Evolutionary conservation across 2,329 filamentous ascomycete genomes (phyloP), one percentile per base, ranked within the genome.

Genomic region (Dactylellina parvicollis): DNA sequence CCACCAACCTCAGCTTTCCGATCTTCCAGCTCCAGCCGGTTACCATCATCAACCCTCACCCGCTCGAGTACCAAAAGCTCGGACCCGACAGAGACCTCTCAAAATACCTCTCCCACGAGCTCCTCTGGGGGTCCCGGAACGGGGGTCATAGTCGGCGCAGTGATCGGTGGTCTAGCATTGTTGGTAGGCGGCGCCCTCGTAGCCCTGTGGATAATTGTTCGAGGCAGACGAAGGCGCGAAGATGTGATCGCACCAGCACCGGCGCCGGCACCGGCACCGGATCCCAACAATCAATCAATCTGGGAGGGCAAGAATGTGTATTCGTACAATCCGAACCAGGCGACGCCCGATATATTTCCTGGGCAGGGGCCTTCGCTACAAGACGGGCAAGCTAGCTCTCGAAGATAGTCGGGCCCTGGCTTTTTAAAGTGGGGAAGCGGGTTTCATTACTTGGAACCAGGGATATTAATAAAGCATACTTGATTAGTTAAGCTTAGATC

Each of bases 301-400:
- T 64, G 59, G 59, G 59, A 64, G 26, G 59, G 59, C n/a, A 24
- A 26, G 1, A 10, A 28, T 5, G 34, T 46, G 10, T 54, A 42
- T 54, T 64, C 59, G 8, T 52, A 42, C 9, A 44, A 64, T 46
- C 59, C 59, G 14, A 34, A 44, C 16, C 54, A 46, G 30, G 59
- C 28, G 14, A 50, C 57, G 2, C 14, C 32, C 8, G 57, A 61
- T 24, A 22, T 50, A 10, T 61, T 38, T 50, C 55, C 57, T 9
- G 57, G n/a, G 18, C n/a, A n/a, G n/a, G n/a, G n/a, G n/a, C n/a
- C n/a, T n/a, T n/a, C n/a, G n/a, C n/a, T n/a, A n/a, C n/a, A n/a
- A n/a, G n/a, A n/a, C n/a, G n/a, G n/a, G n/a, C n/a, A n/a, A n/a
- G n/a, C n/a, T n/a, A n/a, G n/a, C n/a, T n/a, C n/a, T n/a, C n/a